Evolutionary conservation across 768 basidiomycete genomes (phyloP).

Genomic region (Lactifluus volemus): DNA sequence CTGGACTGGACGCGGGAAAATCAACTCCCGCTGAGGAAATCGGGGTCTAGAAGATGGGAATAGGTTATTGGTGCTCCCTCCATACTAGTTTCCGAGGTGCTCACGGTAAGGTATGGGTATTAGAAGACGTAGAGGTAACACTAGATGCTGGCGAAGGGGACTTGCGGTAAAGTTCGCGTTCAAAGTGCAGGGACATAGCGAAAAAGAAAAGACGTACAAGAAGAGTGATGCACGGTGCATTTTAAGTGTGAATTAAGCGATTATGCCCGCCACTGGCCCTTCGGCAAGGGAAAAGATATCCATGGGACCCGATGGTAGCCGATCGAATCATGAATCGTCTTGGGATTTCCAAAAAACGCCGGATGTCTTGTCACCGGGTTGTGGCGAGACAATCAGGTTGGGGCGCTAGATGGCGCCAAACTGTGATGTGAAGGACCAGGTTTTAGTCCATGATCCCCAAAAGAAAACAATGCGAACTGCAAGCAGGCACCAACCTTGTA

Average conservation of each 20-base stretch:
- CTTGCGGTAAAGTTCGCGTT: slow-evolving; percentile 12
- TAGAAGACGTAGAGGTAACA: slow-evolving; percentile 10
- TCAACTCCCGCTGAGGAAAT: slow-evolving; percentile 4
- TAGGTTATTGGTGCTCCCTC: neutral
- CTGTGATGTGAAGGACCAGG: slow-evolving; percentile 16
- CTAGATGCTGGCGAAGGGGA: slow-evolving; percentile 13
- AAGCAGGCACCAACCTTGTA: slow-evolving; percentile 16
- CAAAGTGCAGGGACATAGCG: slow-evolving; percentile 16
- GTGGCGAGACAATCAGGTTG: slow-evolving; percentile 14
- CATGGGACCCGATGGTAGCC: slow-evolving; percentile 7
- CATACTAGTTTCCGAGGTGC: neutral
- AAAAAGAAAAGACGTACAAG: slow-evolving; percentile 9
- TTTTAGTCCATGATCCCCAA: neutral
- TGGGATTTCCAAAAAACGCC: neutral
- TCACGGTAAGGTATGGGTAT: neutral
- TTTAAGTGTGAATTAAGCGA: slow-evolving; percentile 17
- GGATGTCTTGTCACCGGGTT: slow-evolving; percentile 9
- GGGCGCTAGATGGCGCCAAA: slow-evolving; percentile 8
- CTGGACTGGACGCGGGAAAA: slow-evolving; percentile 7
- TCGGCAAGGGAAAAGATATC: slow-evolving; percentile 8
- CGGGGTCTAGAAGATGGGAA: neutral
- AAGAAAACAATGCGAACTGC: neutral
- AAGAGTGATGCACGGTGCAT: slow-evolving; percentile 6
- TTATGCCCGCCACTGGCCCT: slow-evolving; percentile 6
- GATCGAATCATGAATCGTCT: slow-evolving; percentile 2